Evolutionary conservation across 306 rosid species (phyloP).

Genomic region (Cicer pinnatifidum): DNA sequence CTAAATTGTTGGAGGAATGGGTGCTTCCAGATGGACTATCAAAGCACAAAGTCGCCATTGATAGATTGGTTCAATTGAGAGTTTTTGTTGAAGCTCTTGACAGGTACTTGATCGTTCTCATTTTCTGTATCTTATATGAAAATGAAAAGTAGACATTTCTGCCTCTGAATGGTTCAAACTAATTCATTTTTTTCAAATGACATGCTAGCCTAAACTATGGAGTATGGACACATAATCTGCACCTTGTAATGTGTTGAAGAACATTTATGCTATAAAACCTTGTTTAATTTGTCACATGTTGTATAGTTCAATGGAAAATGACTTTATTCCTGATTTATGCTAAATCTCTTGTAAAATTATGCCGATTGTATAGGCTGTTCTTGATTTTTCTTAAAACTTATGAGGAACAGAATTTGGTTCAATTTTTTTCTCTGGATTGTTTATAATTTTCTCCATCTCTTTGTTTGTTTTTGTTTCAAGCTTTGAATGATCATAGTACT

Average conservation of each 20-base stretch:
- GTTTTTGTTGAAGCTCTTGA: slow-evolving; percentile 73
- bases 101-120: slow-evolving; percentile 50
- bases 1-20: slow-evolving; percentile 89
- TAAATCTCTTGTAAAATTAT: slow-evolving; percentile 27
- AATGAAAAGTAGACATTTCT: slow-evolving; percentile 5
- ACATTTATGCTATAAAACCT: background rate
- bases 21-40: slow-evolving; percentile 86
- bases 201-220: slow-evolving; percentile 24
- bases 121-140: background rate
- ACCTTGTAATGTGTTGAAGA: slow-evolving; percentile 35
- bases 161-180: slow-evolving; percentile 32
- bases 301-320: slow-evolving; percentile 1
- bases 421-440: background rate
- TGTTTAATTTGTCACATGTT: slow-evolving; percentile 25
- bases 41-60: slow-evolving; percentile 83
- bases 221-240: slow-evolving; percentile 6
- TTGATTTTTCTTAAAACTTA: background rate
- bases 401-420: slow-evolving; percentile 22
- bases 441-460: slow-evolving; percentile 10
- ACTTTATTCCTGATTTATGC: background rate
- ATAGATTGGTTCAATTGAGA: slow-evolving; percentile 86
- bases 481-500: slow-evolving; percentile 2
- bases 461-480: background rate
- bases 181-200: slow-evolving; percentile 22
- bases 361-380: background rate